These are phyloP conservation scores for Cornus suecica DNA, from an alignment of 148 eudicot species.

Conservation along the genomic window DNA sequence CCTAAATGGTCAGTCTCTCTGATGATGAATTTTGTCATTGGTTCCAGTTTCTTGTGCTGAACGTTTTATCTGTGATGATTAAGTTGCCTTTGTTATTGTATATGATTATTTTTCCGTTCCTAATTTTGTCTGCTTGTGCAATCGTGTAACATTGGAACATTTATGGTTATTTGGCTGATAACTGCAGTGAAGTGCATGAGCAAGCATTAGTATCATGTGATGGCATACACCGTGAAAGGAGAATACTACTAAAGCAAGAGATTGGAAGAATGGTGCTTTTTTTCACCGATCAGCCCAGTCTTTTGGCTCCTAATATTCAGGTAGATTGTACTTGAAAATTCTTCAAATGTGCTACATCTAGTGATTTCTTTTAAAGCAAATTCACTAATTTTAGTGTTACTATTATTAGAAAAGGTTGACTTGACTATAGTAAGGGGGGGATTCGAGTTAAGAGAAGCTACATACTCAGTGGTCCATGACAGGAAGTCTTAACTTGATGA, in stretches of 20 bases:
- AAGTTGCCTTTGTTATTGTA: not conserved
- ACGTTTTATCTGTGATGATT: not conserved
- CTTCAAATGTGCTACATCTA: not conserved
- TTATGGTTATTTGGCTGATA: conserved; percentile 13
- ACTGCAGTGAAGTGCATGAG: conserved; percentile 88
- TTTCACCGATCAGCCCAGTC: conserved; percentile 94
- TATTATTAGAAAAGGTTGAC: not conserved
- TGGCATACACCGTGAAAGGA: conserved; percentile 88
- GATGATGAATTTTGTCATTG: not conserved
- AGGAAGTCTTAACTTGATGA: too few species aligned
- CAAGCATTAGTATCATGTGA: conserved; percentile 86
- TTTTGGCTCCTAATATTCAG: conserved; percentile 99
- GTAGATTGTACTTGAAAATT: conserved; percentile 23
- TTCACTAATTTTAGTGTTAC: not conserved
- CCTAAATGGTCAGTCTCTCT: not conserved
- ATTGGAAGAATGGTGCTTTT: conserved; percentile 98
- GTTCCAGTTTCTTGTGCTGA: not conserved
- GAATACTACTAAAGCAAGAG: conserved; percentile 90
- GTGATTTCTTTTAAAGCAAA: not conserved
- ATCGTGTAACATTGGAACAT: not conserved
- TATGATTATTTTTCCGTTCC: not conserved
- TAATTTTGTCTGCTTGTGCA: not conserved
- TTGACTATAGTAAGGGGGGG: too few species aligned
- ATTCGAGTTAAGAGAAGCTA: not conserved
- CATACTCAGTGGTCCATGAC: too few species aligned